Conservation (phyloP, 306 rosid genomes). For the Betula pendula region DNA sequence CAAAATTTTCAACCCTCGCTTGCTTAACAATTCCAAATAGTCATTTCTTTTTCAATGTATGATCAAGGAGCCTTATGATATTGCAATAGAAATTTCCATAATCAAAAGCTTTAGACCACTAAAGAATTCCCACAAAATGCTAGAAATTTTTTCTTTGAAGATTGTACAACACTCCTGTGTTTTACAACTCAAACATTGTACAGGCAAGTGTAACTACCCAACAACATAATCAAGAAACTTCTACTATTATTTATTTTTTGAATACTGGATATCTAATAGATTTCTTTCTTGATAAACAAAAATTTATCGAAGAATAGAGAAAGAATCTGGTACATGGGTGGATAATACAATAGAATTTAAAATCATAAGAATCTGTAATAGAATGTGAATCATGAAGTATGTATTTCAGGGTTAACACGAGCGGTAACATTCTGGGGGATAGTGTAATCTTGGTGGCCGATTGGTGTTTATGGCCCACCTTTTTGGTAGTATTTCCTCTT, state of each 20-base stretch:
- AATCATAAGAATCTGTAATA: background rate
- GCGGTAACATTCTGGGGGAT: background rate
- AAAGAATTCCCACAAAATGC: background rate
- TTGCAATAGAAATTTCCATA: background rate
- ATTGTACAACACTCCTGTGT: background rate
- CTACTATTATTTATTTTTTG: background rate
- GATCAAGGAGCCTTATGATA: background rate
- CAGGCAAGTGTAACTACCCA: background rate
- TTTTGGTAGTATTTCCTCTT: background rate
- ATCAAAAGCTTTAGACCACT: background rate
- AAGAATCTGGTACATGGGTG: background rate
- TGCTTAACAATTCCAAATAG: background rate
- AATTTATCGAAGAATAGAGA: background rate
- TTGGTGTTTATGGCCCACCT: background rate
- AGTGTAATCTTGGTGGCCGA: background rate
- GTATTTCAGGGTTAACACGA: background rate
- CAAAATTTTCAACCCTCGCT: background rate
- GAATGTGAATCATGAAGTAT: too few relatives aligned
- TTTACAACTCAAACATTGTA: background rate
- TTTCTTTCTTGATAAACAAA: background rate
- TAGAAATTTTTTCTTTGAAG: background rate
- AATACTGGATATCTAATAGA: background rate
- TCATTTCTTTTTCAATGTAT: background rate
- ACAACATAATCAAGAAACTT: background rate
- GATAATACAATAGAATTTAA: background rate